phyloP scores from a whole-genome alignment of 169 alveolate genomes.

The Perkinsus chesapeaki region DNA sequence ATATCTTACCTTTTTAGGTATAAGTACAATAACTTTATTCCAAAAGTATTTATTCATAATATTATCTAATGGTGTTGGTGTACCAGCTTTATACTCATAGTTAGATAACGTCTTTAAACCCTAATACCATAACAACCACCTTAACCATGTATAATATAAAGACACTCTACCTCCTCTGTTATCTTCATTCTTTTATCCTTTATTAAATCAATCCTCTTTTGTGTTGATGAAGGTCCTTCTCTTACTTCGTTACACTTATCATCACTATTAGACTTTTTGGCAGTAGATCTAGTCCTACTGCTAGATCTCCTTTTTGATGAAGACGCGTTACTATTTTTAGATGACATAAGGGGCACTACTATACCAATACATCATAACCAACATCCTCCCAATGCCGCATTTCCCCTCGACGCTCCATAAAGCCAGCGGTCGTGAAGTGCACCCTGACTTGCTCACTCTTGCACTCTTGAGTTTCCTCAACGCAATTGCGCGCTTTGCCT shows the following conservation, averaged over 20 bases:
- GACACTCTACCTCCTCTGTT: neutral
- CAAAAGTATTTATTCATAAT: slow-evolving; percentile 19
- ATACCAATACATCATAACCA: neutral
- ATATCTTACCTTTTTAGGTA: neutral
- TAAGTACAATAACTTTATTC: neutral
- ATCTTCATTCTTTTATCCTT: neutral
- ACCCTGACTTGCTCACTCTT: neutral
- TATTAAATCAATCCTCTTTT: neutral
- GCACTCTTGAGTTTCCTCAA: neutral
- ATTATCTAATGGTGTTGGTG: slow-evolving; percentile 22
- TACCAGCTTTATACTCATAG: slow-evolving; percentile 28
- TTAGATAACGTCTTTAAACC: neutral
- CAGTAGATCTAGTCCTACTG: neutral
- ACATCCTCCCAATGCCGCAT: neutral
- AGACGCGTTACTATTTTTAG: neutral
- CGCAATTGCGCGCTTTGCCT: neutral
- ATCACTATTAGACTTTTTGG: too few species aligned
- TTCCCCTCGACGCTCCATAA: neutral
- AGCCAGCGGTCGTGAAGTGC: neutral
- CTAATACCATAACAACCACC: neutral
- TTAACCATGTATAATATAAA: neutral
- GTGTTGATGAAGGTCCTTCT: too few species aligned
- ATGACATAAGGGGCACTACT: neutral
- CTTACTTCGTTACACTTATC: too few species aligned
- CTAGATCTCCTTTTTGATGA: neutral